These are phyloP conservation scores for Piloderma croceum DNA, from an alignment of 768 basidiomycete genomes.

Conservation along the genomic window DNA sequence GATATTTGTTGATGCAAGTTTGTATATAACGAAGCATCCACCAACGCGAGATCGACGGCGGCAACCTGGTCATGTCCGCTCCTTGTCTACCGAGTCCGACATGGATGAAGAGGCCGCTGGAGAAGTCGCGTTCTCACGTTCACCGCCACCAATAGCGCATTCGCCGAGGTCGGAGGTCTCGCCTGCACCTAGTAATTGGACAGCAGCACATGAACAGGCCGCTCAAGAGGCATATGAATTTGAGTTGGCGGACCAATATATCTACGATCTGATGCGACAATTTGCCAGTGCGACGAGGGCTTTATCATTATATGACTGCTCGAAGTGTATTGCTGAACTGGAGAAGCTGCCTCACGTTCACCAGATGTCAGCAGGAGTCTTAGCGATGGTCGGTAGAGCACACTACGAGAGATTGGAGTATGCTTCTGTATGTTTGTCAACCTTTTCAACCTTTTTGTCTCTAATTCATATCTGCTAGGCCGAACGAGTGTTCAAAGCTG, in stretches of 20 bases:
- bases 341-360: slow-evolving; percentile 70
- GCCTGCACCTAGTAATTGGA: slow-evolving; percentile 57
- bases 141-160: slow-evolving; percentile 52
- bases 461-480: slow-evolving; percentile 52
- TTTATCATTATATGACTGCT: slow-evolving; percentile 71
- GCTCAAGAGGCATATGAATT: slow-evolving; percentile 67
- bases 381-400: slow-evolving; percentile 79
- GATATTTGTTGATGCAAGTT: no score
- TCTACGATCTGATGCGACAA: slow-evolving; percentile 73
- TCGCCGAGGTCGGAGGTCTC: slow-evolving; percentile 64
- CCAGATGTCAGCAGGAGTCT: slow-evolving; percentile 68
- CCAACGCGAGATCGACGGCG: slow-evolving; percentile 56
- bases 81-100: slow-evolving; percentile 64
- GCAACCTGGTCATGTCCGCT: slow-evolving; percentile 46
- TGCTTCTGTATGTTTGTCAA: slow-evolving; percentile 60
- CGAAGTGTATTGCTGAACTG: slow-evolving; percentile 67
- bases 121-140: slow-evolving; percentile 54
- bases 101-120: slow-evolving; percentile 57
- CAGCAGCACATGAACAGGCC: slow-evolving; percentile 60
- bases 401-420: slow-evolving; percentile 91
- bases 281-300: slow-evolving; percentile 79
- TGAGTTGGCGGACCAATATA: slow-evolving; percentile 74
- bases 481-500: slow-evolving; percentile 79
- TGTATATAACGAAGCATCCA: slow-evolving; percentile 24
- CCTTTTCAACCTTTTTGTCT: slow-evolving; percentile 1